Evolutionary conservation across 164 flowering plant species (phyloP).

Genomic region (Stephania japonica): DNA sequence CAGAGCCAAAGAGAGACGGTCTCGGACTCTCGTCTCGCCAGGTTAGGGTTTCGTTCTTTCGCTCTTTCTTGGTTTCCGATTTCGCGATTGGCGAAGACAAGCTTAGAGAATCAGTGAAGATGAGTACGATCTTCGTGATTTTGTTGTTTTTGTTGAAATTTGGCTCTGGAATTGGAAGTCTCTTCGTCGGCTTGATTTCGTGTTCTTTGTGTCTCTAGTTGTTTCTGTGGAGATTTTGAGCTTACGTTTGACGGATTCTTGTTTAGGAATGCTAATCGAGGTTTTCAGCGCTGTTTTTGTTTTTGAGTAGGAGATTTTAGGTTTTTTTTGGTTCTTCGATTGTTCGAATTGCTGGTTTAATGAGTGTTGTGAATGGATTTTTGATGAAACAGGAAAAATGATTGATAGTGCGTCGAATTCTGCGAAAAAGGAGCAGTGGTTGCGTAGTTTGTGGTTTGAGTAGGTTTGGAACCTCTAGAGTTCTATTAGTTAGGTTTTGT

Average conservation of each 20-base stretch:
- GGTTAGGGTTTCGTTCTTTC: neutral
- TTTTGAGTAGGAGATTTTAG: neutral
- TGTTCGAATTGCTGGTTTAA: too few species aligned
- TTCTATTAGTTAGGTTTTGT: constrained; percentile 11
- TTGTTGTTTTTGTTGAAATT: neutral
- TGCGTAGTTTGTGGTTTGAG: constrained; percentile 14
- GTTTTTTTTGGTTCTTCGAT: too few species aligned
- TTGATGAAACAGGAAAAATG: neutral
- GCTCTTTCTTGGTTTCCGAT: neutral
- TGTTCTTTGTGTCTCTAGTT: too few species aligned
- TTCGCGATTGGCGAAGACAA: neutral
- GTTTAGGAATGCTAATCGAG: neutral
- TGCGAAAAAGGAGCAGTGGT: neutral
- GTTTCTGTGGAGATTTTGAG: neutral
- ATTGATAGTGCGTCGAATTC: neutral
- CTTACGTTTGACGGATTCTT: constrained; percentile 1
- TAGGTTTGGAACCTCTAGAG: neutral
- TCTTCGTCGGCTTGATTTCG: constrained; percentile 9
- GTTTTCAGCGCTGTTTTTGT: neutral
- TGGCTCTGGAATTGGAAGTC: constrained; percentile 12
- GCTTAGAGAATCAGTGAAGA: neutral
- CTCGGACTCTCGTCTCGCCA: neutral
- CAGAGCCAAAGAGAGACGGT: constrained; percentile 3
- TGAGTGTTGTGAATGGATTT: neutral
- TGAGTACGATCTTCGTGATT: neutral